phyloP scores from a whole-genome alignment of 208 protist species.

The Leishmania major region DNA sequence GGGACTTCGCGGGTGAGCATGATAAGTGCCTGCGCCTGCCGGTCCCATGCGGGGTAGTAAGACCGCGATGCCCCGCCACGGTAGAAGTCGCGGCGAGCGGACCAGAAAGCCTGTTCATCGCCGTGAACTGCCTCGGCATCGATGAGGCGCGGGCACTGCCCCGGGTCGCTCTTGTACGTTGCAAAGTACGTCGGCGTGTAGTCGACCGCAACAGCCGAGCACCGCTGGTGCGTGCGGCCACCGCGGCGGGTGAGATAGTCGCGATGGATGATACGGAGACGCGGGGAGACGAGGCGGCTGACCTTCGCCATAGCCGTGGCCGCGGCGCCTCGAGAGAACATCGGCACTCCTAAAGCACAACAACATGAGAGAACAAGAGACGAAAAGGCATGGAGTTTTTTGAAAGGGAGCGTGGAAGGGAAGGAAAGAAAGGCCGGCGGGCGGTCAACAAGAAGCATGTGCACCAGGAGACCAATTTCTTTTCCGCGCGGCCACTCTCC shows the following conservation, averaged over 20 bases:
- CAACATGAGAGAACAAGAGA: background rate
- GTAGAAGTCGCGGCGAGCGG: constrained; percentile 70
- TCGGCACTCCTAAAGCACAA: background rate
- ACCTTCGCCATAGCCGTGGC: constrained; percentile 9
- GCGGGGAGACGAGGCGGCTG: constrained; percentile 44
- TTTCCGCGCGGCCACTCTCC: background rate
- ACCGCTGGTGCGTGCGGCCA: constrained; percentile 48
- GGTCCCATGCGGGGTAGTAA: constrained; percentile 80
- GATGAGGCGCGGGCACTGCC: constrained; percentile 68
- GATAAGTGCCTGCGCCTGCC: constrained; percentile 77
- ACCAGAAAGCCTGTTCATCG: constrained; percentile 85
- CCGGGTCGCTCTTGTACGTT: constrained; percentile 34
- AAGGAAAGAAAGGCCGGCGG: background rate
- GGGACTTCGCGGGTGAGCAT: constrained; percentile 70
- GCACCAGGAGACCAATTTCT: background rate
- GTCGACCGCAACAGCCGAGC: constrained; percentile 57
- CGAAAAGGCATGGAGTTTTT: background rate
- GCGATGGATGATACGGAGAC: constrained; percentile 70
- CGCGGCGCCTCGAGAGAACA: constrained; percentile 13
- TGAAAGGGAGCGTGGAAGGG: background rate
- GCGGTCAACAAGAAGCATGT: background rate
- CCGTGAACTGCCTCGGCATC: constrained; percentile 81
- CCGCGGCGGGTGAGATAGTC: constrained; percentile 72
- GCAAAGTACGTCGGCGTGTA: constrained; percentile 60
- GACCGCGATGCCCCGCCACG: constrained; percentile 29